phyloP scores from a whole-genome alignment of 2,329 filamentous ascomycete genomes.

The Stachybotrys elegans region DNA sequence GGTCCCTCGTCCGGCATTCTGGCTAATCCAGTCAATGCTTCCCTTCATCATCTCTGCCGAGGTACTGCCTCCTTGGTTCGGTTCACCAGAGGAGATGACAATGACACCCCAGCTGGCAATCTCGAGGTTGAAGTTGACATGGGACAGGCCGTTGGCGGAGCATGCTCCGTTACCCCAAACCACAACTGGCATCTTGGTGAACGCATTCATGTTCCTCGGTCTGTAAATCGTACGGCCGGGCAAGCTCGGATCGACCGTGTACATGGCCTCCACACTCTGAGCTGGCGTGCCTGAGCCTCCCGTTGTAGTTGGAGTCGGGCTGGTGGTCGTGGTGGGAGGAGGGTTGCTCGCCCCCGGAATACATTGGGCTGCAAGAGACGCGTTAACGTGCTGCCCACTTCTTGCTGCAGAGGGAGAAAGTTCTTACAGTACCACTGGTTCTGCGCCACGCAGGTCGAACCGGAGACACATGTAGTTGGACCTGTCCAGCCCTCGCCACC shows the following conservation, averaged over 20 bases:
- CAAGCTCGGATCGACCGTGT: background rate
- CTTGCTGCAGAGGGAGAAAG: background rate
- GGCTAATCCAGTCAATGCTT: background rate
- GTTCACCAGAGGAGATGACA: constrained; percentile 17
- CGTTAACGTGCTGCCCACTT: background rate
- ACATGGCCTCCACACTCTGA: background rate
- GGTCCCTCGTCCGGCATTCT: background rate
- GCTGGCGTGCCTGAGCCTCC: background rate
- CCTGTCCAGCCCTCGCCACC: constrained; percentile 38
- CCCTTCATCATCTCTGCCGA: background rate
- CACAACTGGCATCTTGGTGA: constrained; percentile 18
- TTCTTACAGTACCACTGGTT: constrained; percentile 26
- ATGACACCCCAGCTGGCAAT: constrained; percentile 19
- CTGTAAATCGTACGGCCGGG: constrained; percentile 17
- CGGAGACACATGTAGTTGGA: constrained; percentile 36
- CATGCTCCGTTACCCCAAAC: constrained; percentile 25
- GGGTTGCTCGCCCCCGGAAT: background rate
- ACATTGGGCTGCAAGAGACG: background rate
- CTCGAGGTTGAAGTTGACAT: constrained; percentile 14
- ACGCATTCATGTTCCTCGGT: constrained; percentile 10
- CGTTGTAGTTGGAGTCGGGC: background rate
- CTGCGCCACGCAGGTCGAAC: constrained; percentile 27
- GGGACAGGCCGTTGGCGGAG: constrained; percentile 12
- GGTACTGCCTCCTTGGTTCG: constrained; percentile 1
- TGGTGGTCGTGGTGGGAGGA: background rate